Base-by-base conservation (phyloP, 2,329 filamentous ascomycete genomes). In the Aspergillus brasiliensis region DNA sequence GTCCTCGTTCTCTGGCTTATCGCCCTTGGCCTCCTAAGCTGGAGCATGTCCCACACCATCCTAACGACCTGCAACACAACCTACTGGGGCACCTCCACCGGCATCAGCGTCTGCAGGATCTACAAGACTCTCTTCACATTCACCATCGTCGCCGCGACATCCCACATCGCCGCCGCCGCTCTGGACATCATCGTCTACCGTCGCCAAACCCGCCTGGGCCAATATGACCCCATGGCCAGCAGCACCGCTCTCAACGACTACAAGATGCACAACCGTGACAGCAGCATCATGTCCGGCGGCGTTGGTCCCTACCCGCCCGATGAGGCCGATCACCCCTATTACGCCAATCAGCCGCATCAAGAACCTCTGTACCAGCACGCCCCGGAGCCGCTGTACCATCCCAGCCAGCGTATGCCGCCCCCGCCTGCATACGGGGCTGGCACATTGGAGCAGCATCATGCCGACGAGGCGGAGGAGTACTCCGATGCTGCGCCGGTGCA, bases 41-140 rank as follows among this genome's bases (percentile, higher is more conserved):
- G 81, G 80, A 85, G 81, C 76, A 80, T 82, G 67, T 78, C 78
- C 42, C 75, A 78, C 52, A 86, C 85, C 0, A 73, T 88, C 56
- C 69, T 75, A 7, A 80, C 84, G 59, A 75, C 78, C 60, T 87
- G 84, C 74, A 79, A 76, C 47, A 66, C 72, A 3, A 67, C 73
- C 19, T 80, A 80, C 69, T 87, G 85, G 85, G 78, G 79, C n/a
- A 81, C 80, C 34, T 77, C 80, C 1, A 78, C 79, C 2, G 85
- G 84, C 3, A 80, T 86, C 57, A 79, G 80, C 71, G 78, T 87
- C 49, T 87, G 85, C 68, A 73, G 82, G 56, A 75, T 80, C 58
- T 88, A 86, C 78, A 87, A 87, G 72, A 80, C 82, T 10, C 73
- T 87, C n/a, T 87, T 85, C 72, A 75, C 80, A 31, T 87, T 87